These are phyloP conservation scores for Knoxdaviesia proteae DNA, from an alignment of 2,329 filamentous ascomycete species.

Conservation along the genomic window DNA sequence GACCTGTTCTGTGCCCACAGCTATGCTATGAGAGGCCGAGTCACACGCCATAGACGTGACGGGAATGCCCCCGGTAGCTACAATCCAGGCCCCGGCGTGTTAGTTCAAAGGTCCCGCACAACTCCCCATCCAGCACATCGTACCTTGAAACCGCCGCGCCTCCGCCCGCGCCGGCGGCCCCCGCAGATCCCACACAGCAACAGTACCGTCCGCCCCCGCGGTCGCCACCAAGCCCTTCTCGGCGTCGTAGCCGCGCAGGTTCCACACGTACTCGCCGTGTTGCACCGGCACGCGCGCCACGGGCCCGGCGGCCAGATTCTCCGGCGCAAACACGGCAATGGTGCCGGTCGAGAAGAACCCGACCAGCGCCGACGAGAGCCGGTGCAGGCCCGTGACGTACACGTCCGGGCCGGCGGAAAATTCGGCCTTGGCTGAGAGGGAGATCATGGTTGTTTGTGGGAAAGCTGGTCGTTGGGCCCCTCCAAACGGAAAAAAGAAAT, in stretches of 20 bases:
- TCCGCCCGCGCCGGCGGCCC: slow-evolving; percentile 16
- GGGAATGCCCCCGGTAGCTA: slow-evolving; percentile 12
- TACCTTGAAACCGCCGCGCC: slow-evolving; percentile 24
- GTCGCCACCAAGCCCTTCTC: slow-evolving; percentile 38
- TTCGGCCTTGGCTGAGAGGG: no score
- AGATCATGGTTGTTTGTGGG: no score
- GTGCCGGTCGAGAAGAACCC: slow-evolving; percentile 3
- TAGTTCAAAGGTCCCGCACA: no score
- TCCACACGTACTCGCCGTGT: no score
- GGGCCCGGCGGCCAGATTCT: slow-evolving; percentile 25
- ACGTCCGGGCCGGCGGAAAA: background rate
- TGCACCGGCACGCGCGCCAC: slow-evolving; percentile 17
- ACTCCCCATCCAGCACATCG: no score
- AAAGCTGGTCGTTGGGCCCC: no score
- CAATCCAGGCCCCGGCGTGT: background rate
- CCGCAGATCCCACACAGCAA: slow-evolving; percentile 46
- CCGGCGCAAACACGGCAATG: slow-evolving; percentile 2
- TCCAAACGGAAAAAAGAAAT: no score
- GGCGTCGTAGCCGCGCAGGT: slow-evolving; percentile 21
- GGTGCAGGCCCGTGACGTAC: slow-evolving; percentile 4
- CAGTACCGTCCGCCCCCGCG: slow-evolving; percentile 48
- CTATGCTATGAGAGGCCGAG: slow-evolving; percentile 34
- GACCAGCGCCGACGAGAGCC: slow-evolving; percentile 1
- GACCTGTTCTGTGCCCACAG: slow-evolving; percentile 49
- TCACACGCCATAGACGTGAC: slow-evolving; percentile 47